phyloP scores from a whole-genome alignment of 2,329 filamentous ascomycete species.

The Dactylellina cionopaga region DNA sequence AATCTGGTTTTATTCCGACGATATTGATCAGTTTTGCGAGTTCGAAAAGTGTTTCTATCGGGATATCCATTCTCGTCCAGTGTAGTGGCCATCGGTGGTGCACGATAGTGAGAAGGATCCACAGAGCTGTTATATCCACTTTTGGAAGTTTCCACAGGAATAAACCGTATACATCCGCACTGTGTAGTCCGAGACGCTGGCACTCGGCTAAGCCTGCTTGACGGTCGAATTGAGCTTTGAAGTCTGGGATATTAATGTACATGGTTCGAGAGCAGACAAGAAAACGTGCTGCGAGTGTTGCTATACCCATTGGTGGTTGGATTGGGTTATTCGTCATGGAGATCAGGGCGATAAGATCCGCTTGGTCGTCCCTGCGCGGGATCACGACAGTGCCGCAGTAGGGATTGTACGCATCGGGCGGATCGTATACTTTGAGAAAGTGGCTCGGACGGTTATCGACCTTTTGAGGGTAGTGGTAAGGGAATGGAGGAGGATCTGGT shows the following conservation, averaged over 20 bases:
- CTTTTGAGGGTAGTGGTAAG: neutral
- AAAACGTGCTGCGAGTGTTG: neutral
- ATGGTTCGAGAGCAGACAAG: conserved; percentile 22
- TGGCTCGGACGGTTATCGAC: neutral
- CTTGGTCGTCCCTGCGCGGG: neutral
- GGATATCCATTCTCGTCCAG: conserved; percentile 21
- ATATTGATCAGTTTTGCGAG: conserved; percentile 4
- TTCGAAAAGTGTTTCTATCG: conserved; percentile 1
- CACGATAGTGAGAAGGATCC: conserved; percentile 28
- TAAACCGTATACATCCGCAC: neutral
- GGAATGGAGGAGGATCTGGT: neutral
- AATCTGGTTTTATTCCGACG: neutral
- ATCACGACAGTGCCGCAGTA: conserved; percentile 16
- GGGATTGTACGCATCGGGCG: neutral
- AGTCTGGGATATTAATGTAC: neutral
- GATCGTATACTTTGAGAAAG: neutral
- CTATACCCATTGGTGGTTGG: neutral
- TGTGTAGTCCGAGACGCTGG: neutral
- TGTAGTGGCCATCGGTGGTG: conserved; percentile 12
- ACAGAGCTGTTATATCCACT: conserved; percentile 6
- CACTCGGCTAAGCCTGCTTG: neutral
- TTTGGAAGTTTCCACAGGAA: conserved; percentile 13
- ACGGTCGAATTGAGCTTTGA: neutral
- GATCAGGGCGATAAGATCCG: conserved; percentile 16
- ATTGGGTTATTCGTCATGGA: neutral